phyloP scores from a whole-genome alignment of 306 rosid genomes.

The barrel medic (Medicago truncatula) region DNA sequence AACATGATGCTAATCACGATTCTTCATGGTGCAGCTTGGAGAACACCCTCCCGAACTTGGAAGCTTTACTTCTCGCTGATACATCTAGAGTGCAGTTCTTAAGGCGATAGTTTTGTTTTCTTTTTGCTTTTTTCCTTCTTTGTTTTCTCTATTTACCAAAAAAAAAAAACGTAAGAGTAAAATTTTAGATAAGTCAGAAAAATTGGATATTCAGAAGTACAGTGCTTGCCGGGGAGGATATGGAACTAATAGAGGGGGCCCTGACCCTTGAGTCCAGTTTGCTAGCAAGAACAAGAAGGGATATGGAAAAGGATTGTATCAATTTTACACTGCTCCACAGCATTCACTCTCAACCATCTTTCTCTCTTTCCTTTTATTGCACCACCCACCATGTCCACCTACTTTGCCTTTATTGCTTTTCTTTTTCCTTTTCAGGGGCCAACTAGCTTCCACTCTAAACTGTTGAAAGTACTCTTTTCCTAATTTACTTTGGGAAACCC shows the following conservation, averaged over 20 bases:
- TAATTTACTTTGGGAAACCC: constrained; percentile 16
- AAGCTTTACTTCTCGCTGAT: too few species aligned
- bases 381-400: constrained; percentile 60
- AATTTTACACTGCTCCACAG: constrained; percentile 37
- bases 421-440: constrained; percentile 33
- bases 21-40: too few species aligned
- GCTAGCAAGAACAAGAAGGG: constrained; percentile 40
- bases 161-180: too few species aligned
- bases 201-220: too few species aligned
- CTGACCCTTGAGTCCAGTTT: neutral
- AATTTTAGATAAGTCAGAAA: too few species aligned
- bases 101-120: too few species aligned
- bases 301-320: constrained; percentile 15
- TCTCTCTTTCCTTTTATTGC: constrained; percentile 55
- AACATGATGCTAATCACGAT: too few species aligned
- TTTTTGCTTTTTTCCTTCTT: too few species aligned
- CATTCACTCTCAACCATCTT: constrained; percentile 36
- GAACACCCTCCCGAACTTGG: too few species aligned
- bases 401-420: constrained; percentile 59
- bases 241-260: neutral
- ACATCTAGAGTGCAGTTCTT: too few species aligned
- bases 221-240: too few species aligned
- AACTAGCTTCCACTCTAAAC: constrained; percentile 38
- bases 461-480: constrained; percentile 23
- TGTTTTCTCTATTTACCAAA: too few species aligned